Conservation (phyloP, 2,329 filamentous ascomycete species). For the Ceratocystis cacaofunesta region DNA sequence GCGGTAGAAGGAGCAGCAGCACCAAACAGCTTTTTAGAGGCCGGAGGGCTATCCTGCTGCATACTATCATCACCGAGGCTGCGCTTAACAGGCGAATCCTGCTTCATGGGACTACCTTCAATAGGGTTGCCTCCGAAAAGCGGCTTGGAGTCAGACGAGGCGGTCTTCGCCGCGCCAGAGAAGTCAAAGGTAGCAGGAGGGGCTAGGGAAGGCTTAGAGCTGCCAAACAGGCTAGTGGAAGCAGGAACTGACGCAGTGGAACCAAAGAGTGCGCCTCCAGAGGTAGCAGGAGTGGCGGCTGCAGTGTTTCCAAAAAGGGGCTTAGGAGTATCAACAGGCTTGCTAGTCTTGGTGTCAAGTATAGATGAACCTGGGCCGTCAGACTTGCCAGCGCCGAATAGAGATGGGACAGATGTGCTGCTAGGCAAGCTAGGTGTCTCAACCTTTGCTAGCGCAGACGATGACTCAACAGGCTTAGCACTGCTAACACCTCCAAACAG, state of each 20-base stretch:
- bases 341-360: conserved; percentile 15
- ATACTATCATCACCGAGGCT: conserved; percentile 10
- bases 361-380: background rate
- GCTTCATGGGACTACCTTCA: conserved; percentile 31
- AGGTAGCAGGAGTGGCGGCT: conserved; percentile 14
- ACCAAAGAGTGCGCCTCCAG: conserved; percentile 10
- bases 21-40: conserved; percentile 19
- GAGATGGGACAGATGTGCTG: conserved; percentile 21
- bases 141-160: conserved; percentile 22
- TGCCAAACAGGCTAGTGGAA: conserved; percentile 24
- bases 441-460: conserved; percentile 19
- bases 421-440: conserved; percentile 16
- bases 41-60: conserved; percentile 16
- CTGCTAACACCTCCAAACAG: conserved; percentile 16
- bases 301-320: conserved; percentile 24
- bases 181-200: conserved; percentile 13
- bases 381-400: conserved; percentile 25
- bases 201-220: conserved; percentile 11
- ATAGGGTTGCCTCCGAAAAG: conserved; percentile 28
- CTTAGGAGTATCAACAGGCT: conserved; percentile 17
- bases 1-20: conserved; percentile 1
- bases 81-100: conserved; percentile 23
- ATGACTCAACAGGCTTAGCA: conserved; percentile 21
- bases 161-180: background rate
- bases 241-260: background rate